phyloP scores from a whole-genome alignment of 2,329 filamentous ascomycete genomes.

The Fusarium xyrophilum region DNA sequence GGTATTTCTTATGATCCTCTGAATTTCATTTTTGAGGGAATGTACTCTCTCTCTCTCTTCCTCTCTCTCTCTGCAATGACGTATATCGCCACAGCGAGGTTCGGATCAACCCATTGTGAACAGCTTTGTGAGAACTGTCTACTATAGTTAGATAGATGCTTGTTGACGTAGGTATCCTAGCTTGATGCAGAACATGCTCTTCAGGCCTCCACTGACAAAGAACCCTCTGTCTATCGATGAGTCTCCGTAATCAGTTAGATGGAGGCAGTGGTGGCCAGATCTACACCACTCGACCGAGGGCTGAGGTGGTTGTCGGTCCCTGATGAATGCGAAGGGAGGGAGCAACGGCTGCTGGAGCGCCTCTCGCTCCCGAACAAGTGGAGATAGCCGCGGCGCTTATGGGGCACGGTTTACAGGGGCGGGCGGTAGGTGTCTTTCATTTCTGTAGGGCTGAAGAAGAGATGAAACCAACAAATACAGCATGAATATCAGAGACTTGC shows the following conservation, averaged over 20 bases:
- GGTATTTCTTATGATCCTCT: background rate
- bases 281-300: background rate
- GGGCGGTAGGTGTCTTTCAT: background rate
- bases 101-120: background rate
- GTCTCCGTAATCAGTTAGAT: background rate
- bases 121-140: background rate
- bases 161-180: background rate
- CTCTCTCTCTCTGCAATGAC: background rate
- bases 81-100: background rate
- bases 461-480: background rate
- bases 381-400: background rate
- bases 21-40: background rate
- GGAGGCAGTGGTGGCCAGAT: background rate
- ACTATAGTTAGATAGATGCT: background rate
- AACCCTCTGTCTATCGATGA: background rate
- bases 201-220: background rate
- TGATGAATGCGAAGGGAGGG: background rate
- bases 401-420: background rate
- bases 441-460: constrained; percentile 17
- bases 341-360: background rate
- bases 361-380: constrained; percentile 1
- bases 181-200: background rate
- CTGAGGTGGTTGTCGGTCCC: background rate
- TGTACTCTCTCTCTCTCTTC: background rate
- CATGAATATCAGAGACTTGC: background rate